Evolutionary conservation across 768 basidiomycete species (phyloP), one percentile per base, ranked within the genome.

Genomic region (Lentinula guzmanii): DNA sequence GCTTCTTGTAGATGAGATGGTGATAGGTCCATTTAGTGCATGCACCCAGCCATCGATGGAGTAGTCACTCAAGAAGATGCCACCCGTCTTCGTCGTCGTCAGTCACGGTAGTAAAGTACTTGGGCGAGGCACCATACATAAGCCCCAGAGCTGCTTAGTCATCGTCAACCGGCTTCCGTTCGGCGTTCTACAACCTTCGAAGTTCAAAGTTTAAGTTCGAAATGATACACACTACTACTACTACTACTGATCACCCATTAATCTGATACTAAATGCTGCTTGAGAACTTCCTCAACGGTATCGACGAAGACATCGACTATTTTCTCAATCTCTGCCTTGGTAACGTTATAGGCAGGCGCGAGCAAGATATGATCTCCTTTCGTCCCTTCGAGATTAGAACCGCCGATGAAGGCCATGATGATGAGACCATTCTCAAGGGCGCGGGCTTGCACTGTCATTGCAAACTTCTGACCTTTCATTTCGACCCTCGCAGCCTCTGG

Each of bases 1-100:
- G 86, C 85, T 84, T 86, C 84, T 80, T 82, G 82, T 70, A 81
- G 79, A 80, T 89, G 76, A 70, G 75, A 76, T 78, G 81, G 83
- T 89, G 83, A 83, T 85, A 88, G 85, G 87, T 92, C 90, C 90
- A 92, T 92, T 91, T 91, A 91, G 88, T 84, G 79, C 79, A 83
- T 86, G 82, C 86, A 75, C 85, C 84, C 86, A 86, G 90, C 90
- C 90, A 92, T 92, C 86, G 89, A 89, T 83, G 72, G 62, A 63
- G 56, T 64, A 33, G 55, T 62, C 35, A 63, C 56, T 53, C 45
- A 65, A 57, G 52, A 63, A 60, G 52, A 61, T 41, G 35, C 46
- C 45, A 55, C 21, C 52, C 51, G 60, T 34, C 24, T 51, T 55
- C 43, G 52, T 61, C 62, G 52, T 53, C 37, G 55, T 58, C 43